Conservation (phyloP, 2,329 filamentous ascomycete species). For the Penicillium psychrosexuale region DNA sequence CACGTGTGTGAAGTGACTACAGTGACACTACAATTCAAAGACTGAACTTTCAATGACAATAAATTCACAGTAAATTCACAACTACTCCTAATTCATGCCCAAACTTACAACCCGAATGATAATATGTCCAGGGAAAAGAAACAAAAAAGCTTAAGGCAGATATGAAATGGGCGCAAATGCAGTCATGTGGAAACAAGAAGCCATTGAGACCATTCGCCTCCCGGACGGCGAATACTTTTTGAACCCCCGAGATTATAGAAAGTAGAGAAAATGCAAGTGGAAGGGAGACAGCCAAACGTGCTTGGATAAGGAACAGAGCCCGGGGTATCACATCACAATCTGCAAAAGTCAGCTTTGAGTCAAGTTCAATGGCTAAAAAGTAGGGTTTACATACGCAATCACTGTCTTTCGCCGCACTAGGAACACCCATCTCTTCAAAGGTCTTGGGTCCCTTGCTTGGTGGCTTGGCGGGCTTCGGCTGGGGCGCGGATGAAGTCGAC, state of each 20-base stretch:
- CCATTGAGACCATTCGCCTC: conserved; percentile 12
- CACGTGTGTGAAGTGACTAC: conserved; percentile 1
- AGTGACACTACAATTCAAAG: neutral
- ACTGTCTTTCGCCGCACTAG: conserved; percentile 73
- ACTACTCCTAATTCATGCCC: conserved; percentile 13
- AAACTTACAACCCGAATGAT: conserved; percentile 10
- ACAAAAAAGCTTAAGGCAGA: conserved; percentile 8
- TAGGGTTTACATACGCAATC: conserved; percentile 72
- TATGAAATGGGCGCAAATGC: conserved; percentile 22
- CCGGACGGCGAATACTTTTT: conserved; percentile 15
- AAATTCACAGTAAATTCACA: conserved; percentile 5
- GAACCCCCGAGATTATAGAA: conserved; percentile 12
- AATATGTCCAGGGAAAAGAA: conserved; percentile 20
- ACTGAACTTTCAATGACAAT: neutral
- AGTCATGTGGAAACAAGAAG: conserved; percentile 14
- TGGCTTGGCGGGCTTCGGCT: conserved; percentile 37
- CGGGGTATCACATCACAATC: conserved; percentile 45
- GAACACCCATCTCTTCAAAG: conserved; percentile 98
- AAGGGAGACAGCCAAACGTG: conserved; percentile 8
- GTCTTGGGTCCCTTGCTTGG: conserved; percentile 81
- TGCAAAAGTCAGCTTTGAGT: conserved; percentile 21
- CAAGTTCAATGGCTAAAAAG: neutral
- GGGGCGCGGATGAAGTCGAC: conserved; percentile 32
- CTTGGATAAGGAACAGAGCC: conserved; percentile 15
- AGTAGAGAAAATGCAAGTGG: conserved; percentile 11